Evolutionary conservation across 2,329 filamentous ascomycete genomes (phyloP).

Genomic region (Fusarium agapanthi): DNA sequence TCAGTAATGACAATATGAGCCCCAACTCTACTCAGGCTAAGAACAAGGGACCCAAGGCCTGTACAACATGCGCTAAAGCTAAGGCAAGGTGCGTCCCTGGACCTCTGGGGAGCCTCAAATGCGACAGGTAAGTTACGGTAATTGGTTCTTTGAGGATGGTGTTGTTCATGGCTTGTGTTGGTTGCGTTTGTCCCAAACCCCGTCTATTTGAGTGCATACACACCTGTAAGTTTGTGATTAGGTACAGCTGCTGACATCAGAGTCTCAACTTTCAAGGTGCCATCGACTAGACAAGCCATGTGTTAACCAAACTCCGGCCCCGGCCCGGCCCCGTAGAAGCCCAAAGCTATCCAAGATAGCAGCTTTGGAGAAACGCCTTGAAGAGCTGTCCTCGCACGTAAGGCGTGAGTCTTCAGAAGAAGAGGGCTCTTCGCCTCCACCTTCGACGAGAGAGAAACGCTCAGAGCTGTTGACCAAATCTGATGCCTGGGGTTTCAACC

Average conservation of each 20-base stretch:
- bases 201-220: not conserved
- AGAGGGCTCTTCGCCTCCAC: conserved; percentile 5
- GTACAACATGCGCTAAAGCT: conserved; percentile 61
- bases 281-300: conserved; percentile 59
- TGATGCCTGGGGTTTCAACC: conserved; percentile 40
- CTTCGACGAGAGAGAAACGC: conserved; percentile 7
- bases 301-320: conserved; percentile 57
- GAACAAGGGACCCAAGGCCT: conserved; percentile 58
- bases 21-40: conserved; percentile 32
- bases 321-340: conserved; percentile 57
- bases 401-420: conserved; percentile 39
- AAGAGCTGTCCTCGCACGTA: conserved; percentile 59
- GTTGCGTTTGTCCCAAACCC: not conserved
- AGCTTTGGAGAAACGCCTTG: conserved; percentile 59
- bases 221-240: conserved; percentile 1
- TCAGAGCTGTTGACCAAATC: conserved; percentile 11
- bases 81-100: conserved; percentile 60
- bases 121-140: conserved; percentile 54
- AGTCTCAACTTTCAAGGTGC: conserved; percentile 48
- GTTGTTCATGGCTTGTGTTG: not conserved
- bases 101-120: conserved; percentile 51
- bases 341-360: conserved; percentile 59
- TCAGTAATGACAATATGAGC: conserved; percentile 36
- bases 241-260: conserved; percentile 19
- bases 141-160: conserved; percentile 8